Base-by-base conservation (phyloP, 2,329 filamentous ascomycete species). In the Plenodomus biglobosus region DNA sequence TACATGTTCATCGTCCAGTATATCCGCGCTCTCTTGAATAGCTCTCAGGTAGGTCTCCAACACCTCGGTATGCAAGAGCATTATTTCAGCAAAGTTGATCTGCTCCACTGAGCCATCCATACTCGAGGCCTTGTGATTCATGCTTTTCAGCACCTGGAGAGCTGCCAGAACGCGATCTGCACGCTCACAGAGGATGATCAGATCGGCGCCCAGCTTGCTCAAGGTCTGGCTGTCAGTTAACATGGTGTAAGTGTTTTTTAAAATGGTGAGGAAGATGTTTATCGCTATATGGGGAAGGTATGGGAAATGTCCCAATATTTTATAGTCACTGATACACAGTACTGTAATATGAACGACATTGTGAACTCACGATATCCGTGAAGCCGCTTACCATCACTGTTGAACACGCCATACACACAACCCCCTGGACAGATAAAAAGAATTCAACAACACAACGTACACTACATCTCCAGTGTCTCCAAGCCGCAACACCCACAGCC, bases 31-130 rank as follows among this genome's bases (percentile, higher is more conserved):
- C 5, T 37, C 16, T 35, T 19, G 42, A 8, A 52, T 41, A 20
- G 40, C 38, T 6, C 38, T 21, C 13, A 55, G 15, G 24, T 45
- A 34, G 3, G 38, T 38, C 20, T 50, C 52, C 20, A 55, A 40
- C 32, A 38, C 42, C 10, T 18, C 30, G 3, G 19, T 42, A 4
- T 45, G 43, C 3, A 40, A 41, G 3, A 18, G 22, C 2, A 55
- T 42, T 1, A 50, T 11, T 8, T 44, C 38, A 6, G 47, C 36
- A 8, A 42, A 47, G 4, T 55, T 42, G 34, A 39, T 38, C 20
- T 38, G 40, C 18, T 42, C 8, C 2, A 8, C n/a, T 2, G 2
- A 4, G 16, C 42, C 20, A 6, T 36, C 16, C 2, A 38, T 36
- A 1, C 18, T 34, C 8, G 40, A 2, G 32, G 37, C 46, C 19